These are phyloP conservation scores for Xylaria arbuscula DNA, from an alignment of 2,329 filamentous ascomycete species.

Conservation along the genomic window DNA sequence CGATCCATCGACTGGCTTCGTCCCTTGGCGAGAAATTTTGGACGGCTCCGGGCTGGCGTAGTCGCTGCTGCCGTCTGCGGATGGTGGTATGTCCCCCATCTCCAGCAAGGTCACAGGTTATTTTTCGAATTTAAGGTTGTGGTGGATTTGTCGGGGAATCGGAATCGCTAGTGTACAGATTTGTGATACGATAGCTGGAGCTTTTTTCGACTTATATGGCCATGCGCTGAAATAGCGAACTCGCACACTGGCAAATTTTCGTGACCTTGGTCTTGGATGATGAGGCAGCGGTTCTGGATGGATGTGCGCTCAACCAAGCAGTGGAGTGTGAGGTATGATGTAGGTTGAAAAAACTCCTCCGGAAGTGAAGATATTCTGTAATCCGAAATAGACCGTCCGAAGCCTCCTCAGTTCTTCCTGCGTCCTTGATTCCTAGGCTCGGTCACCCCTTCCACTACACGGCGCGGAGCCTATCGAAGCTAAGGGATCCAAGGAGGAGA, in stretches of 20 bases:
- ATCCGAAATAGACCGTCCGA: slow-evolving; percentile 13
- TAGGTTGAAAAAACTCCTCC: slow-evolving; percentile 5
- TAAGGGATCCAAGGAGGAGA: neutral
- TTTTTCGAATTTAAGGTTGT: slow-evolving; percentile 17
- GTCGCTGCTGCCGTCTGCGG: slow-evolving; percentile 47
- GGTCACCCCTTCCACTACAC: slow-evolving; percentile 36
- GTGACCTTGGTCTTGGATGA: slow-evolving; percentile 11
- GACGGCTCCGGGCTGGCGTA: slow-evolving; percentile 43
- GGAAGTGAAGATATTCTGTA: slow-evolving; percentile 18
- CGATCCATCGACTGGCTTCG: slow-evolving; percentile 41
- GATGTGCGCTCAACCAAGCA: slow-evolving; percentile 13
- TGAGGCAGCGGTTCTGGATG: neutral
- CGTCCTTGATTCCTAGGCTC: slow-evolving; percentile 18
- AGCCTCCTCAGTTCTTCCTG: slow-evolving; percentile 16
- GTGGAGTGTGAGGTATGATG: slow-evolving; percentile 1
- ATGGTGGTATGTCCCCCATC: slow-evolving; percentile 53
- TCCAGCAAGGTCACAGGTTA: slow-evolving; percentile 22
- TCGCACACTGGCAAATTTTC: slow-evolving; percentile 17
- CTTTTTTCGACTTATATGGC: slow-evolving; percentile 18
- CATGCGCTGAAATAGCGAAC: slow-evolving; percentile 13
- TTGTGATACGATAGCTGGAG: slow-evolving; percentile 17
- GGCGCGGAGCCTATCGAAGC: slow-evolving; percentile 20
- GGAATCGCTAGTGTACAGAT: slow-evolving; percentile 17
- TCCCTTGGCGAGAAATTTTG: slow-evolving; percentile 39
- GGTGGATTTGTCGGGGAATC: slow-evolving; percentile 18